Evolutionary conservation across 768 basidiomycete genomes (phyloP).

Genomic region (Clitopilus hobsonii): DNA sequence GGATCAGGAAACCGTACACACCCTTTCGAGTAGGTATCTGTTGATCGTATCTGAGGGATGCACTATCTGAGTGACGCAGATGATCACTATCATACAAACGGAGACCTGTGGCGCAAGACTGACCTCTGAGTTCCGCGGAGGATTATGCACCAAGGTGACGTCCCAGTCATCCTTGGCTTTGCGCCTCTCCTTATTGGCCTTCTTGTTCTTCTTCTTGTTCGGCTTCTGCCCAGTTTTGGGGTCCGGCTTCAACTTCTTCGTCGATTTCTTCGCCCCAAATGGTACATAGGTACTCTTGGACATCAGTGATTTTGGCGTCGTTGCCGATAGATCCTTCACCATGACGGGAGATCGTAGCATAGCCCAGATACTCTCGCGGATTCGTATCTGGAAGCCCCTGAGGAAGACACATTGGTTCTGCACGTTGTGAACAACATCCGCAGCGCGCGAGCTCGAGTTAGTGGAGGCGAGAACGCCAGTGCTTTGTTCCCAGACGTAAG

Average conservation of each 20-base stretch:
- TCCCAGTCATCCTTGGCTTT: too few species aligned
- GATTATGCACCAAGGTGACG: neutral
- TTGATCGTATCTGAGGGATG: neutral
- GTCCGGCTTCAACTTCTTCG: neutral
- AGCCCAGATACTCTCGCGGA: slow-evolving; percentile 1
- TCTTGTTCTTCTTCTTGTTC: neutral
- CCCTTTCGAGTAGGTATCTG: neutral
- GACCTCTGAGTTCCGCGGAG: neutral
- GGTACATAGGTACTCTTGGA: neutral
- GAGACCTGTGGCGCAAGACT: neutral
- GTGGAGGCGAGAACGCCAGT: neutral
- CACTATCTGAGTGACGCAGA: neutral
- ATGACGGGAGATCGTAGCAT: neutral
- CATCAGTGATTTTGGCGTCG: neutral
- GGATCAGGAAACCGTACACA: neutral
- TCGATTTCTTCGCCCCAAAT: neutral
- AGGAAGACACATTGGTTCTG: slow-evolving; percentile 8
- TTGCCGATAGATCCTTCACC: neutral
- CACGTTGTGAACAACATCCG: neutral
- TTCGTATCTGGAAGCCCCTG: slow-evolving; percentile 3
- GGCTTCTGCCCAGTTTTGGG: neutral
- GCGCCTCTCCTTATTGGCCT: neutral
- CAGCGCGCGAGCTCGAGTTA: neutral
- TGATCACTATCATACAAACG: neutral
- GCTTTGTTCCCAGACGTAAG: slow-evolving; percentile 2